Base-by-base conservation (phyloP, 2,329 filamentous ascomycete species). In the Podosphaera xanthii region DNA sequence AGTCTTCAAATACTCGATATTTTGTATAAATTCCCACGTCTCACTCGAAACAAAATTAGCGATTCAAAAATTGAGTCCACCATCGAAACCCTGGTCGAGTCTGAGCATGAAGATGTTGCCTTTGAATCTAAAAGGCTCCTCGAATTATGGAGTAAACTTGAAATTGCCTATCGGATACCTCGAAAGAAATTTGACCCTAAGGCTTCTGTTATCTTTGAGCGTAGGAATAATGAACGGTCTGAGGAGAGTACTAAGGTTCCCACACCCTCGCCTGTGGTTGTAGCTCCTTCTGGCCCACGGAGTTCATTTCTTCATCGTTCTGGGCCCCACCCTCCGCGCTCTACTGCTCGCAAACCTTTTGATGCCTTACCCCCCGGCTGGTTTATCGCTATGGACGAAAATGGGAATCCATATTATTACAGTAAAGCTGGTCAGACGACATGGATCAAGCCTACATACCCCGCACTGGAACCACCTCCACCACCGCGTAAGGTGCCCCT, bases 11-110 rank as follows among this genome's bases (percentile, higher is more conserved):
- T 95, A 35, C 76, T 98, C 62, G 84, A 92, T 63, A 89, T 98
- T 59, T 78, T 98, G 30, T 84, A 94, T 70, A 84, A 83, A 63
- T 85, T 97, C 63, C 92, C 92, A 0, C 84, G 91, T 8, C 75
- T 97, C 57, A 97, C 92, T 30, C 84, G 88, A 61, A 98, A 98
- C 75, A 98, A 98, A 72, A 96, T 98, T 60, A 83, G 87, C 64
- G 90, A 95, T 67, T 94, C 92, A 7, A 94, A 94, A 67, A 96
- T 98, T 62, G 92, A 97, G 70, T 77, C 82, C 1, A 84, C 85
- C 0, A 79, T 98, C 49, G 76, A 87, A 66, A 77, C 78, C 2
- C 73, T 97, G 58, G 78, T 76, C 1, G 72, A 72, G 10, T 85
- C 81, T 22, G 80, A 83, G 7, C 83, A 95, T 67, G 81, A 87